Base-by-base conservation (phyloP, 1,139 yeast species). In the Yamadazyma epiphylla region DNA sequence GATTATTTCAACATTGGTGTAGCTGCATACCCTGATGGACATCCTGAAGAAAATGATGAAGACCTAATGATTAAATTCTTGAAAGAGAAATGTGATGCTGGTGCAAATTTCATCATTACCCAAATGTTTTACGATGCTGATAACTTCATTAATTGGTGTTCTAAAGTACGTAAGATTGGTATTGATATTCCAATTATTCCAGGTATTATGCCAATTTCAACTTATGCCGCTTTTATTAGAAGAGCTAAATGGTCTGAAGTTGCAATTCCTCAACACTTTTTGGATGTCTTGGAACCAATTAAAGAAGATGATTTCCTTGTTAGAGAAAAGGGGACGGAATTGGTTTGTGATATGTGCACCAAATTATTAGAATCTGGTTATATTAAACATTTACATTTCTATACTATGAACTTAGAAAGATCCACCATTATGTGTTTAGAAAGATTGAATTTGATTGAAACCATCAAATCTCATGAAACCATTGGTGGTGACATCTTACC, bases 141-240 rank as follows among this genome's bases (percentile, higher is more conserved):
- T 31, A 75, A 74, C 41, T 91, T 91, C 56, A 71, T 91, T 36
- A 46, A 59, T 17, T 91, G 98, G 98, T 88, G 94, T 48, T 57
- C 67, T 15, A 61, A 68, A 41, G 74, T 94, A 37, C 74, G 94
- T 42, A 77, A 70, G 20, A 68, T 70, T 19, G 97, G 96, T n/a
- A 73, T 91, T 41, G 69, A 69, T 27, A 78, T 85, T 33, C 97
- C 97, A 24, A 85, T 91, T 45, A 83, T 91, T 39, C 98, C 98
- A 1, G 98, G 98, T 15, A 88, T 91, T 57, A 91, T 91, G 98
- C 98, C 98, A 14, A 89, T 91, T 39, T 81, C 95, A 13, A 87
- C 96, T 7, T 89, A 89, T 60, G 86, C 94, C 22, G 80, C 96
- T 4, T 91, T 91, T 53, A 60, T 87, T 42, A 80, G 98, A 61